phyloP scores from a whole-genome alignment of 2,329 filamentous ascomycete genomes.

The Samsoniella hepiali region DNA sequence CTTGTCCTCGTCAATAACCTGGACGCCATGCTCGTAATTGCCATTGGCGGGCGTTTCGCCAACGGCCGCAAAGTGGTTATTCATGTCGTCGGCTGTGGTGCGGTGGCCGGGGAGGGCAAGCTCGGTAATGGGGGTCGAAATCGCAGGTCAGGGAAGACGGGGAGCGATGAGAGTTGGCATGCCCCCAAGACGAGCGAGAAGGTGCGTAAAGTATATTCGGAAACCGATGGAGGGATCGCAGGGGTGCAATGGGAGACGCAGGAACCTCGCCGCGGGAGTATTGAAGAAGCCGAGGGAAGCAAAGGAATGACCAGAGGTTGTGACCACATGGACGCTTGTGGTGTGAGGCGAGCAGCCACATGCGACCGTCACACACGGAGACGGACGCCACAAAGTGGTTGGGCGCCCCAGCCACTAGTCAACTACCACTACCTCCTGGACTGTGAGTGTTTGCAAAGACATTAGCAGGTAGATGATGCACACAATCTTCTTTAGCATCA shows the following conservation, averaged over 20 bases:
- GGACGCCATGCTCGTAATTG: slow-evolving; percentile 87
- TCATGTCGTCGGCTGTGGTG: slow-evolving; percentile 49
- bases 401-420: slow-evolving; percentile 9
- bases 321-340: slow-evolving; percentile 17
- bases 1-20: slow-evolving; percentile 86
- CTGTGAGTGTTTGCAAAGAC: too few relatives aligned
- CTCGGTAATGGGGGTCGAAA: slow-evolving; percentile 15
- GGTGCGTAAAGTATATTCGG: slow-evolving; percentile 8
- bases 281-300: slow-evolving; percentile 8
- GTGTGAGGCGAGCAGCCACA: slow-evolving; percentile 12
- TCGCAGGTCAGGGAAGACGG: slow-evolving; percentile 7
- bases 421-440: neutral
- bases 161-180: slow-evolving; percentile 3
- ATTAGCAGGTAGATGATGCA: too few relatives aligned
- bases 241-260: neutral
- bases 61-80: slow-evolving; percentile 75
- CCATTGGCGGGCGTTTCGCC: slow-evolving; percentile 61
- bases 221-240: neutral
- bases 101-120: slow-evolving; percentile 1
- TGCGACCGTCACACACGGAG: neutral
- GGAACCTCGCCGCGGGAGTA: neutral
- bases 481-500: too few relatives aligned
- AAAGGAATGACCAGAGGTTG: slow-evolving; percentile 14
- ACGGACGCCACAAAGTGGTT: slow-evolving; percentile 14
- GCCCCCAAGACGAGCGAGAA: neutral